Evolutionary conservation across 352 stramenopile genomes (phyloP).

Genomic region (Globisporangium paddicum): DNA sequence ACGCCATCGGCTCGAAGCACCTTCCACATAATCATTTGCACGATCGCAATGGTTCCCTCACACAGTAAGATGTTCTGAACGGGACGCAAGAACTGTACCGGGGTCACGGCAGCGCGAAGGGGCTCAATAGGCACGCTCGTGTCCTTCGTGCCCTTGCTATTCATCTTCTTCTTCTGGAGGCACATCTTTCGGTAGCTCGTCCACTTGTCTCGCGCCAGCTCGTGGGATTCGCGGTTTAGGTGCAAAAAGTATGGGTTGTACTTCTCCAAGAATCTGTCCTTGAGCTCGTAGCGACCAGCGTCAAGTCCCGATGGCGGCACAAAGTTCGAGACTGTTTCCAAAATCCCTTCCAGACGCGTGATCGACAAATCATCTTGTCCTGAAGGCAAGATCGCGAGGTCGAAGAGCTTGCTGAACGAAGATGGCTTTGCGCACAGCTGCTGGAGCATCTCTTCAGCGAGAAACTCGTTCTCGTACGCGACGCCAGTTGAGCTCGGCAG

Average conservation of each 20-base stretch:
- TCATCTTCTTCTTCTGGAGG: constrained; percentile 27
- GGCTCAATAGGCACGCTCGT: constrained; percentile 31
- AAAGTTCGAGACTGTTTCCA: constrained; percentile 68
- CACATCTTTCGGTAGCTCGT: constrained; percentile 60
- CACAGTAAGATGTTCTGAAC: constrained; percentile 65
- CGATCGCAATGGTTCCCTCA: constrained; percentile 56
- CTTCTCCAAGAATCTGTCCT: constrained; percentile 58
- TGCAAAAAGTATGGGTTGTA: constrained; percentile 89
- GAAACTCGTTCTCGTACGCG: constrained; percentile 65
- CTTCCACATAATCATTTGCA: constrained; percentile 67
- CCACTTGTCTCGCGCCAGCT: constrained; percentile 78
- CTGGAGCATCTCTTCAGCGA: constrained; percentile 83
- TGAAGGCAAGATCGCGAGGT: constrained; percentile 74
- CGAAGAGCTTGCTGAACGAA: constrained; percentile 80
- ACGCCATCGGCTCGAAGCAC: constrained; percentile 28
- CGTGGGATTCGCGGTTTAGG: constrained; percentile 78
- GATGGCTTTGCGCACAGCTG: constrained; percentile 76
- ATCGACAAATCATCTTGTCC: constrained; percentile 81
- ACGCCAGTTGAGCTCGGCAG: constrained; percentile 54
- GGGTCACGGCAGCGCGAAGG: constrained; percentile 26
- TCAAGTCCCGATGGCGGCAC: constrained; percentile 69
- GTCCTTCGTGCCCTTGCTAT: constrained; percentile 12
- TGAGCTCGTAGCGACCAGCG: constrained; percentile 75
- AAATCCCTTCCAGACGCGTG: constrained; percentile 50
- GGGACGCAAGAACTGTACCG: constrained; percentile 47